phyloP scores from a whole-genome alignment of 768 basidiomycete species.

The Mycena vitilis region DNA sequence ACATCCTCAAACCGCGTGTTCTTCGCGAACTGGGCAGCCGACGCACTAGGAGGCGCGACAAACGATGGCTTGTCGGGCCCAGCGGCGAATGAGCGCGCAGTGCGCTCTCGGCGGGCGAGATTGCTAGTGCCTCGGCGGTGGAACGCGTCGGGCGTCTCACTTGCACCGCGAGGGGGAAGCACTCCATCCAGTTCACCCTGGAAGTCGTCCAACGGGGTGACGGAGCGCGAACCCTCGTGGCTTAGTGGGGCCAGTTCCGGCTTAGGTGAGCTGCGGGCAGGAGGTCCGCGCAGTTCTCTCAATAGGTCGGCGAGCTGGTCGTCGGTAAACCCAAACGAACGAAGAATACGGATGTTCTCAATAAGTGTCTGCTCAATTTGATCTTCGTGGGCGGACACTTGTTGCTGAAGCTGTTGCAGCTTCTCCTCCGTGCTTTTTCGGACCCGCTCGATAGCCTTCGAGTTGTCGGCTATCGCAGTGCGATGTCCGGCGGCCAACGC shows the following conservation, averaged over 20 bases:
- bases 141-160: background rate
- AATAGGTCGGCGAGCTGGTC: background rate
- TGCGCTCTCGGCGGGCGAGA: background rate
- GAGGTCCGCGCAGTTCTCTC: background rate
- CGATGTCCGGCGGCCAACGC: constrained; percentile 5
- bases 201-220: background rate
- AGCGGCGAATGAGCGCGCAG: background rate
- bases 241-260: background rate
- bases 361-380: background rate
- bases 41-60: background rate
- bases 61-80: too few relatives aligned
- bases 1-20: background rate
- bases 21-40: background rate
- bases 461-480: background rate
- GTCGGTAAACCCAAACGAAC: constrained; percentile 11
- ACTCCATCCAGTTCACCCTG: background rate
- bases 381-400: background rate
- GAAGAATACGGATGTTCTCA: background rate
- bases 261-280: too few relatives aligned
- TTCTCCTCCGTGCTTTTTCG: background rate
- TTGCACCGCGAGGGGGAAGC: background rate
- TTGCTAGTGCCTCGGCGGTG: background rate
- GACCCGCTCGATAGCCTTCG: background rate
- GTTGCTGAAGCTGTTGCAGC: background rate
- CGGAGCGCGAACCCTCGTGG: background rate